Evolutionary conservation across 2,329 filamentous ascomycete species (phyloP).

Genomic region (Ascosphaera apis): DNA sequence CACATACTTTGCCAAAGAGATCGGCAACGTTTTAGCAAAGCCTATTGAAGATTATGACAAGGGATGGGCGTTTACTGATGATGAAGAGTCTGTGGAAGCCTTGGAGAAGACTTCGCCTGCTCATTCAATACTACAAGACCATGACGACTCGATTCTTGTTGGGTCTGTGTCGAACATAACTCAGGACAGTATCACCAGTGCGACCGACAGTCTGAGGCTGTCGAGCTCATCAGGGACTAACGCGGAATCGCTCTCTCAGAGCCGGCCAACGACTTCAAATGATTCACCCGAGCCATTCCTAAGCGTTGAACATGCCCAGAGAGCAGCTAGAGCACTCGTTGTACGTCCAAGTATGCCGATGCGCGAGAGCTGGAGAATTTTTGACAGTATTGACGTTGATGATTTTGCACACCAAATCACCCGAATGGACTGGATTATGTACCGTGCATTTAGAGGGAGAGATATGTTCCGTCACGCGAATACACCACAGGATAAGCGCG

Average conservation of each 20-base stretch:
- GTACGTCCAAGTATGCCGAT: constrained; percentile 45
- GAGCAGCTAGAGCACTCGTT: constrained; percentile 49
- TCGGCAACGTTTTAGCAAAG: constrained; percentile 52
- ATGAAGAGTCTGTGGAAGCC: constrained; percentile 25
- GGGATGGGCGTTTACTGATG: constrained; percentile 72
- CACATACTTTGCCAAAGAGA: constrained; percentile 63
- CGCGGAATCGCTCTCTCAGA: too few relatives aligned
- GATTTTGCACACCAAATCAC: constrained; percentile 80
- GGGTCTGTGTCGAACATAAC: too few relatives aligned
- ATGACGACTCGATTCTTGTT: too few relatives aligned
- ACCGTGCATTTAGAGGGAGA: constrained; percentile 76
- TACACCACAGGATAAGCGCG: constrained; percentile 24
- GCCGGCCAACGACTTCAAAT: too few relatives aligned
- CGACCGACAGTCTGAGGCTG: too few relatives aligned
- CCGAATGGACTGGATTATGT: constrained; percentile 95
- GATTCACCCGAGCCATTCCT: constrained; percentile 20
- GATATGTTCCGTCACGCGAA: constrained; percentile 85
- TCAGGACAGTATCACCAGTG: too few relatives aligned
- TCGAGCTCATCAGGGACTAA: too few relatives aligned
- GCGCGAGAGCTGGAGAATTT: constrained; percentile 70
- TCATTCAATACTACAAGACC: too few relatives aligned
- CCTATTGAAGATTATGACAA: constrained; percentile 76
- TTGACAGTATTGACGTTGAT: constrained; percentile 71
- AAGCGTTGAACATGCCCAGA: constrained; percentile 48
- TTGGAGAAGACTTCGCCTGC: too few relatives aligned